Evolutionary conservation across 2,329 filamentous ascomycete genomes (phyloP), one percentile per base, ranked within the genome.

Genomic region (Pezicula rhizophila): DNA sequence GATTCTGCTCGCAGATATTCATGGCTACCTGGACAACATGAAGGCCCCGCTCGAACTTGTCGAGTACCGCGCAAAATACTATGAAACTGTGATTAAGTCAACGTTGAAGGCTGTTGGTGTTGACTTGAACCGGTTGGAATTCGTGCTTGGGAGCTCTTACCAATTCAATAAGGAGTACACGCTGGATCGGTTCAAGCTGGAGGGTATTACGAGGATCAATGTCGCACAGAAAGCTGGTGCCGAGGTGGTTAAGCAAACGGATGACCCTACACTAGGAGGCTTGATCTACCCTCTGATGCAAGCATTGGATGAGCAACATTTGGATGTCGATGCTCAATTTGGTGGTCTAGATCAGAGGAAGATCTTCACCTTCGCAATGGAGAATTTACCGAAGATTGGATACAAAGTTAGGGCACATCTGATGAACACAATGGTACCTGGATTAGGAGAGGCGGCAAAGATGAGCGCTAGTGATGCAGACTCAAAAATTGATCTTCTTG

Each of bases 401-500:
- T 96, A 96, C 76, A 81, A 80, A 58, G 64, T 70, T 70, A 70
- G 87, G 61, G 76, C 87, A 61, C 82, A 89, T 67, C 60, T 90
- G 48, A 85, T 90, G 76, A 90, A 90, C 68, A 82, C 89, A 17
- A 95, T 97, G 86, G 87, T 97, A 15, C 85, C 91, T 0, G 92
- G 93, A 35, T 73, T 97, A 10, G 75, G 78, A 56, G 84, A 81
- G 53, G 81, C 89, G 34, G 85, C 82, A 54, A 96, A 96, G 75
- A 96, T 96, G 89, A 85, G 80, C 62, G 79, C 84, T n/a, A 85
- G 81, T 60, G 81, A 85, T 51, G 70, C 80, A 51, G 85, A 88
- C 67, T 88, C 82, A 63, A 96, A 96, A 71, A 95, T 97, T 57
- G 93, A 97, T 64, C 76, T 97, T n/a, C 79, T 97, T 15, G 93